Base-by-base conservation (phyloP, 371 early-diverging fungal species). In the Aphelidium insulamus region DNA sequence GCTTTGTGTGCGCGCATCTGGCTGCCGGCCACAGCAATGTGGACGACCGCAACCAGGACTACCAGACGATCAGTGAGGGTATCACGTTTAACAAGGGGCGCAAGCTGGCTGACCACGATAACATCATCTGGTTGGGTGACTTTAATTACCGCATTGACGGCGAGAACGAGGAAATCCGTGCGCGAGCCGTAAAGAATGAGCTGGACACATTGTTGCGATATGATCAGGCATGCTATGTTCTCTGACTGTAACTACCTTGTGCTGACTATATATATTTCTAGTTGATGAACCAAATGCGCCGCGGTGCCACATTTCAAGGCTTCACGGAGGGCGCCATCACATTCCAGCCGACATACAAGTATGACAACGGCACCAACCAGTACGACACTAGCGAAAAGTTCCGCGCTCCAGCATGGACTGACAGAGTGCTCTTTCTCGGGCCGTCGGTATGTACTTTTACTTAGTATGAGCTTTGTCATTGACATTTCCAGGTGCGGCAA, bases 261-360 rank as follows among this genome's bases (percentile, higher is more conserved):
- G 18, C 20, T 9, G 16, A 5, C 12, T 4, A 17, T 2, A 11
- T 10, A 11, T n/a, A 4, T 4, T 11, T 10, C 1, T 47, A 62
- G 45, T 45, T 57, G 43, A 59, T 43, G 40, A 50, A 41, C 28
- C 44, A 47, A 57, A 68, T 41, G 16, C 40, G 18, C 1, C 12
- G 16, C 3, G 48, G 53, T 6, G 12, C 7, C 1, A 52, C 43
- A 33, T 95, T 95, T 44, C 60, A 50, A 1, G 75, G 68, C 23
- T 95, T 77, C 48, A 55, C 58, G 11, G 95, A 95, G 52, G 80
- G 72, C 0, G 48, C 46, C 0, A 68, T 92, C 16, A 43, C 40
- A 0, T 95, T 95, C 46, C 45, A 51, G 6, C 97, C 97, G 1
- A 94, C 94, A 0, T 95, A 94, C 59, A 88, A 88, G 46, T 92